Evolutionary conservation across 2,329 filamentous ascomycete species (phyloP), one percentile per base, ranked within the genome.

Genomic region (Thielaviopsis populi): DNA sequence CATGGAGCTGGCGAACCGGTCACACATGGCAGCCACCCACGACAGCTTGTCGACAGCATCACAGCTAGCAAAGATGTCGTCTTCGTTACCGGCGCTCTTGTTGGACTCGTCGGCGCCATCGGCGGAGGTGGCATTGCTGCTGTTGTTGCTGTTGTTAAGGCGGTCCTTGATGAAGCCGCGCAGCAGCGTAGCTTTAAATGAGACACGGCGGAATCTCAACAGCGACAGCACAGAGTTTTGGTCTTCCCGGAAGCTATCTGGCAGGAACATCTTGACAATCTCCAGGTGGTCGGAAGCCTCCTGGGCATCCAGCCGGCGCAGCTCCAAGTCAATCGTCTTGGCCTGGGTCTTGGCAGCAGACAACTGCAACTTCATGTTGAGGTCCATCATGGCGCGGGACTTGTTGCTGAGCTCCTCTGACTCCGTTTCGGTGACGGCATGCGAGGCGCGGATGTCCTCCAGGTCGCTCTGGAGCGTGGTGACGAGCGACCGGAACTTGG

Each of bases 331-430:
- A 67, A 99, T 95, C 0, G 91, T 91, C 77, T 96, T 97, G 70
- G 89, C 86, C 73, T 96, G 92, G 2, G 92, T 88, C 77, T 96
- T 96, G 48, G 90, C 83, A 11, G 91, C 91, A 13, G 91, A 95
- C 64, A 88, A 83, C 71, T 96, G 92, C 53, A 99, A 81, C 75
- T 95, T 95, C 81, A 92, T 83, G 74, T 97, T 97, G 56, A 99
- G 81, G 70, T 99, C 92, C 83, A 96, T 88, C 87, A 99, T 95
- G 63, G 92, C 91, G 67, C 91, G 84, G 54, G 92, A 95, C 67
- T 90, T 87, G 69, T 83, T 88, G 68, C 86, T 91, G 63, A 97
- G 83, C 73, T 97, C 90, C 72, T 91, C 91, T 0, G 92, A 91
- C 73, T 97, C 91, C 17, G 87, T 87, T 73, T 97, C 94, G 0